Evolutionary conservation across 805 yeast species (phyloP), one percentile per base, ranked within the genome.

Genomic region (Yarrowia alimentaria): DNA sequence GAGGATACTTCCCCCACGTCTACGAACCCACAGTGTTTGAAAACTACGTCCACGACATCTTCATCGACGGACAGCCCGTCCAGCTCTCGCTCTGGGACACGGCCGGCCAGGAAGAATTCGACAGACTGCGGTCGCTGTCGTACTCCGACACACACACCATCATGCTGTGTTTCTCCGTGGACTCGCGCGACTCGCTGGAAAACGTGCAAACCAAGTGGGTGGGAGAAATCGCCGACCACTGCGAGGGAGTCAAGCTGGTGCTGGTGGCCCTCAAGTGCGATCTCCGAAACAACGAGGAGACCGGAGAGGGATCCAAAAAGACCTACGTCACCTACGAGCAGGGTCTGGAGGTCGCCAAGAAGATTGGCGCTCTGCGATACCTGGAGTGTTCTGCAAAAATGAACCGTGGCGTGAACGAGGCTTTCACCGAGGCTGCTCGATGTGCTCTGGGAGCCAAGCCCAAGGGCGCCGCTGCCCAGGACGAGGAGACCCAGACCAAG

Each of bases 81-180:
- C 95, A 90, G 62, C 71, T 91, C 53, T 89, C 96, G 12, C 72
- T 91, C 51, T 93, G 99, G 99, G 99, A 91, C 66, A 91, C 99
- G 5, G 99, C 99, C 1, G 99, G 99, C 6, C 99, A 91, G 72
- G 99, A 91, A 69, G 99, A 91, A 70, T 91, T 91, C 61, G 99
- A 91, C 67, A 77, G 97, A 56, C 75, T 91, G 66, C 79, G 99
- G 66, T 87, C 97, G 1, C 74, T 91, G 55, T 85, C 95, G 43
- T 93, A 93, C 67, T 82, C 90, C 20, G 98, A 93, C 67, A 93
- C 99, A 3, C 97, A 91, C 68, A 87, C 96, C 61, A 90, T 93
- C 60, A 93, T 91, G 90, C 77, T 91, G 53, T 93, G 99, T 71
- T 91, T 91, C 65, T 80, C 95, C 35, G 89, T 91, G 52, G 99